phyloP scores from a whole-genome alignment of 129 eudicot species.

The Chrysanthemum makinoi region DNA sequence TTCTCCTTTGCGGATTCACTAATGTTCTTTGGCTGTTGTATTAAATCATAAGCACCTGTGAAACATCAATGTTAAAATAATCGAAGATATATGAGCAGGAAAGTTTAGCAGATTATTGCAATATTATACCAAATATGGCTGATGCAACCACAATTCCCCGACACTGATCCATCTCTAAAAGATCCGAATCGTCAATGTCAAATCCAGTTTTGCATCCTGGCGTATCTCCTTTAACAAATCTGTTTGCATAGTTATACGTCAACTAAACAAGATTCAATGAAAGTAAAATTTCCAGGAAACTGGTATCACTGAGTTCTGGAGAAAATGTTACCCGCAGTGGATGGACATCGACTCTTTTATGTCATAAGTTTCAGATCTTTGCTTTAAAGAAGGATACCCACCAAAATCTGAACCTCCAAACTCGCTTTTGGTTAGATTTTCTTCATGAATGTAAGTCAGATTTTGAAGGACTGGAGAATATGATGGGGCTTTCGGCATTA shows the following conservation, averaged over 20 bases:
- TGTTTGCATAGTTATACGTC: constrained; percentile 27
- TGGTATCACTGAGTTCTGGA: neutral
- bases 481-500: constrained; percentile 82
- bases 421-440: constrained; percentile 61
- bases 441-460: constrained; percentile 75
- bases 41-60: constrained; percentile 81
- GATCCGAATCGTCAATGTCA: constrained; percentile 84
- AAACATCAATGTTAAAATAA: constrained; percentile 7
- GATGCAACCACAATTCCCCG: constrained; percentile 89
- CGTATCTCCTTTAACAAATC: constrained; percentile 81
- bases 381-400: constrained; percentile 86
- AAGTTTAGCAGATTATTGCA: constrained; percentile 11
- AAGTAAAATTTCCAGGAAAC: neutral
- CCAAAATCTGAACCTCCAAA: constrained; percentile 99
- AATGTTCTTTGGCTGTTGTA: constrained; percentile 79
- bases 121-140: constrained; percentile 85
- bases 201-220: constrained; percentile 84
- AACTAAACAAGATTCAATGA: constrained; percentile 6
- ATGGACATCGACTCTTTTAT: constrained; percentile 78
- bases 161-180: constrained; percentile 84
- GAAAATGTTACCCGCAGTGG: constrained; percentile 78
- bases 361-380: constrained; percentile 80
- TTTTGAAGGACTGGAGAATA: constrained; percentile 71
- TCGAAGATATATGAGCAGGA: neutral
- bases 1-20: constrained; percentile 69